Base-by-base conservation (phyloP, 768 basidiomycete species). In the Leccinum subgranulosum region DNA sequence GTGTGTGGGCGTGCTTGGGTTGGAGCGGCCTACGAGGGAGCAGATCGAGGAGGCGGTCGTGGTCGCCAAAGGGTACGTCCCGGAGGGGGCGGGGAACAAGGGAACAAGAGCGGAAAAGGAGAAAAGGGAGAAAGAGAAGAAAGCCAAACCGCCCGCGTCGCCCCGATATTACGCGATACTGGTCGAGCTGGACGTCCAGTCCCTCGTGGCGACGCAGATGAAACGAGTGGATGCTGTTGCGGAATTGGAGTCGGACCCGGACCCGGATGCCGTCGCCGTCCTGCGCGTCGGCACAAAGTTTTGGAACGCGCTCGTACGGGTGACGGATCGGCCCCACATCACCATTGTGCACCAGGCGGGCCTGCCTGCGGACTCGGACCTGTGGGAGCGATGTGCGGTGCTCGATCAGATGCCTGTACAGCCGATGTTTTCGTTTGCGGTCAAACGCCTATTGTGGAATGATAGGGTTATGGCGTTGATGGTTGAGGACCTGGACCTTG, bases 81-180 rank as follows among this genome's bases (percentile, higher is more conserved):
- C 76, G 56, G 63, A 63, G n/a, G 62, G 14, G 47, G 63, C 27
- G 51, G 62, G 14, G 48, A 64, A 39, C 47, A 57, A 55, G 29
- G 25, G 11, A 11, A 10, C n/a, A 11, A 43, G 41, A 3, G 41
- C 19, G 6, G n/a, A 43, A 43, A 43, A 19, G 41, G 41, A 43
- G 34, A 1, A 21, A 29, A 33, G 54, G 17, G 56, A 58, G 48
- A 46, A 29, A 15, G 61, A 62, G 15, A 76, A 75, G 65, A 69
- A 65, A 60, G 64, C 57, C 34, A 61, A 69, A 17, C 34, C 6
- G 7, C 64, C 54, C 6, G 60, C 66, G 3, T 46, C 59, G 1
- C 80, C 84, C 43, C 79, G 92, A 33, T 99, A 96, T 72, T 98
- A 81, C 66, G 95, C 81, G 14, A 67, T 98, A 39, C 71, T 90